Base-by-base conservation (phyloP, 2,329 filamentous ascomycete species). In the Onygena corvina region DNA sequence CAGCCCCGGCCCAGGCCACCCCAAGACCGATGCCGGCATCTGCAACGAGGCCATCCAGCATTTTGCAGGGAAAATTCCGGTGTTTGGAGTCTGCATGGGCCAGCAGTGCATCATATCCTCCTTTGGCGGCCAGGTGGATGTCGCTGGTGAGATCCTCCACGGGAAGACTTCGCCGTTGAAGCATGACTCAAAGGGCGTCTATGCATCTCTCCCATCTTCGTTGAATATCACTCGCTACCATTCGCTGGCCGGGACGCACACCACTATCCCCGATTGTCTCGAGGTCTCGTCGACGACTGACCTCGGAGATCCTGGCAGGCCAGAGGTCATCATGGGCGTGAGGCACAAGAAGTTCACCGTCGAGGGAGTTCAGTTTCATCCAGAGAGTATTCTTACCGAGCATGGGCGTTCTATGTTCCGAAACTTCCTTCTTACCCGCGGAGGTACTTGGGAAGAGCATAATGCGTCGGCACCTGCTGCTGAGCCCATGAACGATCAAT, bases 11-110 rank as follows among this genome's bases (percentile, higher is more conserved):
- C 93, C 92, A 8, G 92, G 92, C 30, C 93, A 98, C 69, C 92
- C 92, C 34, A 75, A 79, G 57, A 88, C 81, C 44, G 93, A 98
- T 69, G 89, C 92, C 16, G 93, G 92, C 50, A 80, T 98, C 61
- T 95, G 89, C 67, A 87, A 87, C 63, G 86, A 86, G 67, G 89
- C 87, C 35, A 94, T 98, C 61, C 76, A 80, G 59, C 76, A 95
- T 66, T 98, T 96, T 66, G 81, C 84, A 25, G 92, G 92, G 57
- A 96, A 94, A 69, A 86, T 98, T 45, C 92, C 92, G 8, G 80
- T 98, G 11, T 79, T 98, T 47, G 92, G 92, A n/a, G 92, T 98
- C 25, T 98, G 92, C 64, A 96, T 98, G 90, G 92, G 92, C 58
- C 83, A 95, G 81, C 92, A 98, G 73, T 98, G 92, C 68, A 96